phyloP scores from a whole-genome alignment of 305 asterid genomes.

The Fraxinus latifolia region DNA sequence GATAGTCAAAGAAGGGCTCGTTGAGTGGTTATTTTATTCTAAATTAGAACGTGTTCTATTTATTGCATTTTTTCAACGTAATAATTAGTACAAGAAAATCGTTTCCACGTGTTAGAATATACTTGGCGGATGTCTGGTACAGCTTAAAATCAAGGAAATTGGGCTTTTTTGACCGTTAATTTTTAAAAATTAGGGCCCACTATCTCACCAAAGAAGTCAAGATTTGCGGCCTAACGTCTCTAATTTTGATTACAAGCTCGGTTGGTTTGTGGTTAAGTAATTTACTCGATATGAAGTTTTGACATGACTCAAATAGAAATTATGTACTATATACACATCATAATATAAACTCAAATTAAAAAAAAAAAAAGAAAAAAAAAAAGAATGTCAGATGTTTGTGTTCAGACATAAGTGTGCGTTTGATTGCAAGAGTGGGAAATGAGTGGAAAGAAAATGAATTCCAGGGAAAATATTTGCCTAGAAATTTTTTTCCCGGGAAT shows the following conservation, averaged over 20 bases:
- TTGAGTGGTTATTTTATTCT: not conserved
- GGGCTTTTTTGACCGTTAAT: too few relatives aligned
- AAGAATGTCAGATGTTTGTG: not conserved
- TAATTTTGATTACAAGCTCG: too few relatives aligned
- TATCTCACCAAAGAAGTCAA: too few relatives aligned
- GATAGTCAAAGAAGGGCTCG: not conserved
- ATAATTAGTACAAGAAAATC: not conserved
- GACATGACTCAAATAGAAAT: not conserved
- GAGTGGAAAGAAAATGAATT: too few relatives aligned
- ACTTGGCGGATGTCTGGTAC: not conserved
- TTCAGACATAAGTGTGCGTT: not conserved
- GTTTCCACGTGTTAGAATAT: not conserved
- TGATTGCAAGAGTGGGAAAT: too few relatives aligned
- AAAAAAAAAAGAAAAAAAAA: too few relatives aligned
- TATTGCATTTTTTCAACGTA: not conserved
- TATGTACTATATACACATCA: not conserved
- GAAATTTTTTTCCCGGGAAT: too few relatives aligned
- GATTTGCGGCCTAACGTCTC: too few relatives aligned
- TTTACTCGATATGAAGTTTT: not conserved
- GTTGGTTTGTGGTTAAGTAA: not conserved
- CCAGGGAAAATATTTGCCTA: too few relatives aligned
- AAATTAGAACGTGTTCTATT: not conserved
- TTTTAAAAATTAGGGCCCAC: too few relatives aligned
- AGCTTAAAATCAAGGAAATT: too few relatives aligned
- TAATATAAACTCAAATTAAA: too few relatives aligned